phyloP scores from a whole-genome alignment of 257 asterid species.

The Coffea canephora region DNA sequence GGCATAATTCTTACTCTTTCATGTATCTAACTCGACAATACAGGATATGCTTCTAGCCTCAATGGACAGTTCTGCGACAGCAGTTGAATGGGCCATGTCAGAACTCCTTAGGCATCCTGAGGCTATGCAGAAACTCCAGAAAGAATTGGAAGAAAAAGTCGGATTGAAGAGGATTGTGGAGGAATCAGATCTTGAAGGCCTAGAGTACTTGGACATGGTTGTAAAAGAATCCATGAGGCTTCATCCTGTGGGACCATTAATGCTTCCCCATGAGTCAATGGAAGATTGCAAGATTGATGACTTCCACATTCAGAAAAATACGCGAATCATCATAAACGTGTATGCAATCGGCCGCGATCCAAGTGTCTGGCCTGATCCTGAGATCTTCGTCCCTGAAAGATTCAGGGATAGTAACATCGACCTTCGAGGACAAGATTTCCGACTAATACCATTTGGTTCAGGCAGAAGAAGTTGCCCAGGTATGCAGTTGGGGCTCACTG shows the following conservation, averaged over 20 bases:
- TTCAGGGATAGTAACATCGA: slow-evolving; percentile 18
- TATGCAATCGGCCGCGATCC: slow-evolving; percentile 28
- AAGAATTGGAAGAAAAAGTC: slow-evolving; percentile 22
- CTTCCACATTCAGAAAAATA: slow-evolving; percentile 12
- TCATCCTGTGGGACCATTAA: slow-evolving; percentile 30
- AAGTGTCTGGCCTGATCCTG: slow-evolving; percentile 29
- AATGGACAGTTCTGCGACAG: slow-evolving; percentile 34
- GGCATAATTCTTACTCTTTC: not conserved
- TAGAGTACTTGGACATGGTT: slow-evolving; percentile 22
- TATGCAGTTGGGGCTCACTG: slow-evolving; percentile 23
- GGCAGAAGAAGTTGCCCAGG: slow-evolving; percentile 37
- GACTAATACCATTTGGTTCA: slow-evolving; percentile 28
- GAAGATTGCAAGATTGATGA: slow-evolving; percentile 28
- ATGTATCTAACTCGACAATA: not conserved
- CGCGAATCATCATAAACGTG: slow-evolving; percentile 16
- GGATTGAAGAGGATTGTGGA: slow-evolving; percentile 24
- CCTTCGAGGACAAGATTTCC: slow-evolving; percentile 23
- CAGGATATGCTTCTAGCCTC: slow-evolving; percentile 31
- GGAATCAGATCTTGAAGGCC: slow-evolving; percentile 25
- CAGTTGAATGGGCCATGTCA: slow-evolving; percentile 35
- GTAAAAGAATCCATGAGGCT: slow-evolving; percentile 30
- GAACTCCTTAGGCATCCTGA: slow-evolving; percentile 30
- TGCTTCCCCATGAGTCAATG: slow-evolving; percentile 24
- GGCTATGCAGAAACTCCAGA: slow-evolving; percentile 23
- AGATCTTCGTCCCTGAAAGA: slow-evolving; percentile 28